Percentiles rank a stretch among this genome's conserved stretches.
phyloP scores from a whole-genome alignment of 768 basidiomycete species.

The Lactarius quietus region DNA sequence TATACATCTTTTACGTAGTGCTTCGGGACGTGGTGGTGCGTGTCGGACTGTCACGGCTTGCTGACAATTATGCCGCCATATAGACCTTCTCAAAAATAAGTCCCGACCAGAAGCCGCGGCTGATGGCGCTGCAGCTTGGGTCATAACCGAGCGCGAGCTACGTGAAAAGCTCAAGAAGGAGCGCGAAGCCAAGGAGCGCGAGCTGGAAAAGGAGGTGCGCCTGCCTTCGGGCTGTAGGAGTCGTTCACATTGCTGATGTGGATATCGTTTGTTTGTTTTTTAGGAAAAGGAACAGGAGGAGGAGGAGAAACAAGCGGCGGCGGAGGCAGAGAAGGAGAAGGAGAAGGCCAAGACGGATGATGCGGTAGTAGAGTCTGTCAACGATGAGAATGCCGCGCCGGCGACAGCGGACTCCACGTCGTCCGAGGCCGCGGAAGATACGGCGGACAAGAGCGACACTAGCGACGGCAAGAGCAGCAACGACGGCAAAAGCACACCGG shows the following conservation, averaged over 20 bases:
- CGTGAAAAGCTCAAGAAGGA: slow-evolving; percentile 69
- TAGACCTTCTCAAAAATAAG: slow-evolving; percentile 82
- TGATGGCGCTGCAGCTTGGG: slow-evolving; percentile 64
- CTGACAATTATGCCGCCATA: slow-evolving; percentile 17
- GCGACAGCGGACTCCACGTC: slow-evolving; percentile 28
- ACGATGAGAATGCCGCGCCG: slow-evolving; percentile 28
- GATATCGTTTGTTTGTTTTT: too few relatives aligned
- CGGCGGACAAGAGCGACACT: slow-evolving; percentile 36
- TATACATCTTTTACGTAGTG: slow-evolving; percentile 8
- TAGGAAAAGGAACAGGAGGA: slow-evolving; percentile 62
- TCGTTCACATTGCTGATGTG: slow-evolving; percentile 10
- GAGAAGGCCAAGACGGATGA: slow-evolving; percentile 31
- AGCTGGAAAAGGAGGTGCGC: slow-evolving; percentile 64
- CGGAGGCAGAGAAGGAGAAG: slow-evolving; percentile 42
- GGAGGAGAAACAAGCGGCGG: slow-evolving; percentile 57
- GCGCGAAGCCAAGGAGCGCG: slow-evolving; percentile 64
- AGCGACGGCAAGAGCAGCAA: slow-evolving; percentile 22
- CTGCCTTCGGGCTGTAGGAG: slow-evolving; percentile 6
- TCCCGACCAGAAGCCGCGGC: slow-evolving; percentile 76
- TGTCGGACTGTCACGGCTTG: slow-evolving; percentile 28
- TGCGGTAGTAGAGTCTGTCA: slow-evolving; percentile 25
- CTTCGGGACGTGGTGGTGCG: slow-evolving; percentile 24
- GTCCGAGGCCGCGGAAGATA: slow-evolving; percentile 36
- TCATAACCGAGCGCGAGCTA: slow-evolving; percentile 69
- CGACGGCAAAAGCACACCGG: slow-evolving; percentile 28